Conservation (phyloP, 352 stramenopile genomes). For the Phytophthora boehmeriae region DNA sequence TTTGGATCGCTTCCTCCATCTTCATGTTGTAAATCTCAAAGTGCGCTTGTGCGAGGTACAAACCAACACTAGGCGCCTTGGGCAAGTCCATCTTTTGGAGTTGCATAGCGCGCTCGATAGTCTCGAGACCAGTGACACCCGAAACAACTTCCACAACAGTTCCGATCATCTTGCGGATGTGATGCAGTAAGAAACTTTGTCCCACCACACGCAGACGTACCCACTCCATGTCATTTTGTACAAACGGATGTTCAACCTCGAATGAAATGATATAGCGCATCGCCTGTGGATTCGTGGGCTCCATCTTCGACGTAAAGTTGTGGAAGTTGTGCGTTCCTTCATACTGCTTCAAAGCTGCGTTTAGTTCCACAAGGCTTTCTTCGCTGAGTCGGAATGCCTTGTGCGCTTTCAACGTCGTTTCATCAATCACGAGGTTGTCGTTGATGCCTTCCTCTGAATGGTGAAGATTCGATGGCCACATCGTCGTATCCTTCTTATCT, state of each 20-base stretch:
- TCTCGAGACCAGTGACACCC: conserved; percentile 49
- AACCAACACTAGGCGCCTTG: conserved; percentile 84
- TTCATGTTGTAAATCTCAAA: conserved; percentile 90
- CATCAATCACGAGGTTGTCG: conserved; percentile 57
- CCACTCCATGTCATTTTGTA: conserved; percentile 94
- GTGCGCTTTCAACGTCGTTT: conserved; percentile 65
- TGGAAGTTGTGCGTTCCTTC: conserved; percentile 95
- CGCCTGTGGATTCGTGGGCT: conserved; percentile 79
- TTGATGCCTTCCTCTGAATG: conserved; percentile 50
- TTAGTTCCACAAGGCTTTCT: conserved; percentile 54
- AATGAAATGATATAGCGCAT: conserved; percentile 95
- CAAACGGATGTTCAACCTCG: conserved; percentile 70
- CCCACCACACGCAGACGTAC: conserved; percentile 94
- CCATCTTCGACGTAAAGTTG: conserved; percentile 96
- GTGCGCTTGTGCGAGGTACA: conserved; percentile 86
- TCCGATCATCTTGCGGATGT: conserved; percentile 99
- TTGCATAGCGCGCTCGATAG: conserved; percentile 65
- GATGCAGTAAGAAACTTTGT: conserved; percentile 97
- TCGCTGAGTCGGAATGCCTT: conserved; percentile 75
- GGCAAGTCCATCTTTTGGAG: conserved; percentile 88
- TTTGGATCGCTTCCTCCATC: conserved; percentile 70
- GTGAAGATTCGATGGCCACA: conserved; percentile 42
- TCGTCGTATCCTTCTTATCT: conserved; percentile 4
- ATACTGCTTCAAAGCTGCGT: conserved; percentile 66
- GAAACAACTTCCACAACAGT: conserved; percentile 78